A percentile compares a stretch with the other conserved stretches of the same genome.
Evolutionary conservation across 164 flowering plant genomes (phyloP).

Genomic region (Chloranthus sessilifolius): DNA sequence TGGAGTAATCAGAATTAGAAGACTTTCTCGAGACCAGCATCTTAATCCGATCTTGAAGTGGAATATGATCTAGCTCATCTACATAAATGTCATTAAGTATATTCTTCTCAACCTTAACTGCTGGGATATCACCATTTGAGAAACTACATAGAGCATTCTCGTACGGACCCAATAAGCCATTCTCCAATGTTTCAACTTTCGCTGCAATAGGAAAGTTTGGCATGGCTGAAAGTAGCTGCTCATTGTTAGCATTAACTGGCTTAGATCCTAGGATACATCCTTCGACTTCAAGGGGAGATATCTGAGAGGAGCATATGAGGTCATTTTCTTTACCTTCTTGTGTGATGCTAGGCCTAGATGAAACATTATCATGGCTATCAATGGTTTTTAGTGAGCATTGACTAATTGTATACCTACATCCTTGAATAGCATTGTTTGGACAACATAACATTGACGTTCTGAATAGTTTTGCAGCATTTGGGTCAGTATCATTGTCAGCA

Average conservation of each 20-base stretch:
- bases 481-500: constrained; percentile 5
- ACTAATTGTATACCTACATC: constrained; percentile 5
- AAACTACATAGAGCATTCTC: constrained; percentile 9
- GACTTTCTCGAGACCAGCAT: constrained; percentile 22
- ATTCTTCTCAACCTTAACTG: constrained; percentile 37
- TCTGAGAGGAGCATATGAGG: constrained; percentile 2
- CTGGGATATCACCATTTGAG: constrained; percentile 2
- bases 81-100: constrained; percentile 14
- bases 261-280: too few relatives aligned
- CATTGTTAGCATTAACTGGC: constrained; percentile 5
- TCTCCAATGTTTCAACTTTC: constrained; percentile 40
- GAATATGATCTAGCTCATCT: constrained; percentile 63
- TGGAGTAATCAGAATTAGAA: constrained; percentile 10
- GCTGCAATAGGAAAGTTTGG: constrained; percentile 25
- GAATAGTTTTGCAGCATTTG: constrained; percentile 3
- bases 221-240: constrained; percentile 8
- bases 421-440: constrained; percentile 9
- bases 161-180: constrained; percentile 7
- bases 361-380: background rate
- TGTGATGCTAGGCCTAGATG: too few relatives aligned
- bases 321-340: constrained; percentile 8
- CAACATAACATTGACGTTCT: background rate
- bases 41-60: constrained; percentile 49
- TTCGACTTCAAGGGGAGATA: constrained; percentile 8
- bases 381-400: constrained; percentile 3